Evolutionary conservation across 805 yeast species (phyloP).

Genomic region (Yamadazyma insecticola): DNA sequence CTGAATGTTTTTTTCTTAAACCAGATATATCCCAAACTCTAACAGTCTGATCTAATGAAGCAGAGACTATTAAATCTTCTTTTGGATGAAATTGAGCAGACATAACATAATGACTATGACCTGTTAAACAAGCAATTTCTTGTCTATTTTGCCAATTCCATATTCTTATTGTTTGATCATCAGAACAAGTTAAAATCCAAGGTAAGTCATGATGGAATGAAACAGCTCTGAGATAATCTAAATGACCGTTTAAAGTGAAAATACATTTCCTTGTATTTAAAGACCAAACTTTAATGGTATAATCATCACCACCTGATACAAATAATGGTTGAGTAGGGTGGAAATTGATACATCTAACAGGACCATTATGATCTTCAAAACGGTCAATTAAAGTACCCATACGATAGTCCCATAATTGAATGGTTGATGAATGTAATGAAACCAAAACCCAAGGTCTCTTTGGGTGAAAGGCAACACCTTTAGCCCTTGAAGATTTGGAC

Average conservation of each 20-base stretch:
- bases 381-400: constrained; percentile 97
- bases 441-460: constrained; percentile 94
- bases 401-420: constrained; percentile 98
- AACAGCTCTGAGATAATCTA: constrained; percentile 92
- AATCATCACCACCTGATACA: constrained; percentile 97
- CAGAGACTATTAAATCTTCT: constrained; percentile 91
- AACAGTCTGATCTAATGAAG: constrained; percentile 96
- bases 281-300: constrained; percentile 94
- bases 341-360: constrained; percentile 91
- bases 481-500: constrained; percentile 95
- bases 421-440: constrained; percentile 94
- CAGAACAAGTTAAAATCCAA: constrained; percentile 94
- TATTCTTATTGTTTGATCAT: constrained; percentile 96
- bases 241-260: constrained; percentile 87
- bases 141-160: constrained; percentile 99
- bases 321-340: constrained; percentile 98
- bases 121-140: constrained; percentile 94
- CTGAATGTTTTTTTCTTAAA: constrained; percentile 90
- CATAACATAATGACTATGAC: constrained; percentile 98
- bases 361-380: constrained; percentile 98
- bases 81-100: constrained; percentile 96
- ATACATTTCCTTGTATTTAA: constrained; percentile 85
- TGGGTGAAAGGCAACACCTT: constrained; percentile 97
- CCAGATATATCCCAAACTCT: constrained; percentile 99
- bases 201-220: constrained; percentile 95